phyloP scores from a whole-genome alignment of 495 filamentous ascomycete genomes.

The Aspergillus affinis region DNA sequence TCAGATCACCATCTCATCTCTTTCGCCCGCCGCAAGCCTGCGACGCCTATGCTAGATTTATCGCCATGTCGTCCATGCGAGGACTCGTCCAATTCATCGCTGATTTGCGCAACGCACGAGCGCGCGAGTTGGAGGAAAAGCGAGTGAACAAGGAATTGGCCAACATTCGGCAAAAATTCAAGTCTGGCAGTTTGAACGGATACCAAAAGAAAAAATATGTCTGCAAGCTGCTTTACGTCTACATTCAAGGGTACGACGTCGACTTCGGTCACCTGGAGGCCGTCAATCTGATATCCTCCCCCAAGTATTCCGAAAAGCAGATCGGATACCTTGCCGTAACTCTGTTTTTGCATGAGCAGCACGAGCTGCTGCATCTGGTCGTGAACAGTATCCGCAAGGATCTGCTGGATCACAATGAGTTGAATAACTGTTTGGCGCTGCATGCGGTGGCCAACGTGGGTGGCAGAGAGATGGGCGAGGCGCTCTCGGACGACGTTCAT shows the following conservation, averaged over 20 bases:
- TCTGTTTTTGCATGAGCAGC: conserved; percentile 93
- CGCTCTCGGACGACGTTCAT: conserved; percentile 89
- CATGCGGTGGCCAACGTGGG: conserved; percentile 99
- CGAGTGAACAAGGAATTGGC: conserved; percentile 99
- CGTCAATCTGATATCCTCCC: conserved; percentile 94
- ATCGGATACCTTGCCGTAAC: conserved; percentile 98
- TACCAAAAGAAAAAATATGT: conserved; percentile 99
- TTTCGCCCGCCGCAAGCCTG: neutral
- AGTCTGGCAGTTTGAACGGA: conserved; percentile 84
- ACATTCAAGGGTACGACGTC: conserved; percentile 98
- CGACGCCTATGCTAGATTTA: conserved; percentile 6
- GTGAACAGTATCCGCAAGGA: conserved; percentile 99
- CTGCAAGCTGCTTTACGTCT: conserved; percentile 99
- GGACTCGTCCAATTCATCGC: conserved; percentile 98
- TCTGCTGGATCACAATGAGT: conserved; percentile 87
- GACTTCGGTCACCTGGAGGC: conserved; percentile 99
- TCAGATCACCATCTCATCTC: neutral
- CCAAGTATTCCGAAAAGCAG: conserved; percentile 98
- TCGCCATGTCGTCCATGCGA: conserved; percentile 68
- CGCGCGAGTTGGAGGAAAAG: conserved; percentile 96
- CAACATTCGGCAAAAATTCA: conserved; percentile 81
- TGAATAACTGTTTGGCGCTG: conserved; percentile 96
- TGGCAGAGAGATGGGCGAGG: conserved; percentile 94
- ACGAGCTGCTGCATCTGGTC: conserved; percentile 92
- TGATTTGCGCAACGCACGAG: conserved; percentile 90